Evolutionary conservation across 2,329 filamentous ascomycete species (phyloP).

Genomic region (Diaporthe citri): DNA sequence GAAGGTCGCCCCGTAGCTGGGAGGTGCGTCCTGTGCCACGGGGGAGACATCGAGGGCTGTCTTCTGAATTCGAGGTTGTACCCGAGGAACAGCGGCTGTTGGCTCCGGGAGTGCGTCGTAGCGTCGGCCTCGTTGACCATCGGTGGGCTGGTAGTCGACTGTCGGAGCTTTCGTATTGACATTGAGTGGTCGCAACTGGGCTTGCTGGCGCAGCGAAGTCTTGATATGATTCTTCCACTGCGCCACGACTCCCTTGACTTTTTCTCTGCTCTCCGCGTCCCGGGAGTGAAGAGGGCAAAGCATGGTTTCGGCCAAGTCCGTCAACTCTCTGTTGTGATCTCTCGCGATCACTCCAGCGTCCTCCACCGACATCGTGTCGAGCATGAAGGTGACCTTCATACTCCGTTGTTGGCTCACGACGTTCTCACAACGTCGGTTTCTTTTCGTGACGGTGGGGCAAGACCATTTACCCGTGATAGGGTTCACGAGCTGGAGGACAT

Average conservation of each 20-base stretch:
- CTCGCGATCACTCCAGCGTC: not conserved
- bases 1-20: not conserved
- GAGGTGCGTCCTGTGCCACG: not conserved
- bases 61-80: too few species aligned
- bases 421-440: not conserved
- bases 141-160: not conserved
- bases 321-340: not conserved
- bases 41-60: not conserved
- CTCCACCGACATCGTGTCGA: not conserved
- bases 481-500: not conserved
- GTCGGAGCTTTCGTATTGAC: too few species aligned
- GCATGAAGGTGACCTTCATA: not conserved
- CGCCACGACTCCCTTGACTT: not conserved
- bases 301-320: not conserved
- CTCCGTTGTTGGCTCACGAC: not conserved
- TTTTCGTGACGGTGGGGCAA: not conserved
- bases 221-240: not conserved
- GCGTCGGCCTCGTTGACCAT: too few species aligned
- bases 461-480: not conserved
- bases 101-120: not conserved
- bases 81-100: not conserved
- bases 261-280: not conserved
- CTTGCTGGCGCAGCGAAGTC: not conserved
- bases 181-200: not conserved
- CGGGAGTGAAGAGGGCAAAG: not conserved